Evolutionary conservation across 139 green algal species (phyloP).

Genomic region (Pedinophyceae sp.): DNA sequence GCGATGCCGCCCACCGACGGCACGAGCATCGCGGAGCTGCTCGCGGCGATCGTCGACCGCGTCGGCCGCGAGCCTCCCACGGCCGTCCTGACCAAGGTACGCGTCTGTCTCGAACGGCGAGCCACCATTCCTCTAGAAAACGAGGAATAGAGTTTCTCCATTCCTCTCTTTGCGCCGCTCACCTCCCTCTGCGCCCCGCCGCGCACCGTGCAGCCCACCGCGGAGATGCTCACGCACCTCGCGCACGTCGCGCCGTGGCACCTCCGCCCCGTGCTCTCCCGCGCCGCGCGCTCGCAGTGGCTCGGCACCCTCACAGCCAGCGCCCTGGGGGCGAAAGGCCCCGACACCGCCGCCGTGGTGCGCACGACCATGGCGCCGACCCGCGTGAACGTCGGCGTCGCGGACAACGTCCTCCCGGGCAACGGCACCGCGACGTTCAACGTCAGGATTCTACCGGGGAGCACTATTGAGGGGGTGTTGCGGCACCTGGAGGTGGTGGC

Average conservation of each 20-base stretch:
- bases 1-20: slow-evolving; percentile 5
- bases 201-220: neutral
- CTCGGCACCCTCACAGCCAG: slow-evolving; percentile 14
- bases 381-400: slow-evolving; percentile 10
- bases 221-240: neutral
- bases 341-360: slow-evolving; percentile 16
- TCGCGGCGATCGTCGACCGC: neutral
- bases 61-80: neutral
- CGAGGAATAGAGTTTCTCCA: too few species aligned
- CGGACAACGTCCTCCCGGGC: slow-evolving; percentile 43
- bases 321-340: slow-evolving; percentile 1
- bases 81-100: too few species aligned
- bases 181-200: too few species aligned
- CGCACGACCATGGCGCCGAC: slow-evolving; percentile 29
- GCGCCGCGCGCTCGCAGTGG: neutral
- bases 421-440: slow-evolving; percentile 29
- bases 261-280: neutral
- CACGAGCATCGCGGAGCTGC: neutral
- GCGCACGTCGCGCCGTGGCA: neutral
- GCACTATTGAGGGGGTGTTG: neutral
- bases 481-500: too few species aligned
- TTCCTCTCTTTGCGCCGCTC: too few species aligned
- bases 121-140: too few species aligned
- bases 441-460: slow-evolving; percentile 34
- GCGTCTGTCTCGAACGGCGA: too few species aligned